Base-by-base conservation (phyloP, 768 basidiomycete genomes). In the Lactifluus volemus region DNA sequence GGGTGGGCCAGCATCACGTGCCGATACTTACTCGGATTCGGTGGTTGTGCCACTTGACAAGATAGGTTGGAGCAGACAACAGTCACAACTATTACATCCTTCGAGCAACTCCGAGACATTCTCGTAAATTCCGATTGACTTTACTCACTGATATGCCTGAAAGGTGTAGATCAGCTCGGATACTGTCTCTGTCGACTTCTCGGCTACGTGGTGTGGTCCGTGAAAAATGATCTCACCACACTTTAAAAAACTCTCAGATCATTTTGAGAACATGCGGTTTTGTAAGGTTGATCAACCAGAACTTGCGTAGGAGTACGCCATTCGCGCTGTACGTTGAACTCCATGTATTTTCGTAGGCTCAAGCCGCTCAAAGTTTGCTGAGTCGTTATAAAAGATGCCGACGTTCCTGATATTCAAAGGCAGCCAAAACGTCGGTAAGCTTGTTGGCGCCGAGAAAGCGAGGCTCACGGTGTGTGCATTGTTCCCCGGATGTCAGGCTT, bases 151-250 rank as follows among this genome's bases (percentile, higher is more conserved):
- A 8, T 34, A 29, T 45, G 36, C 25, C 32, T 61, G 78, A 9
- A 38, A 34, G 6, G 9, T 11, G 38, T 38, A 78, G 77, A 82
- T 84, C 68, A 74, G 73, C 67, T 70, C 75, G 57, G 76, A 74
- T 60, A 77, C 74, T 62, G 72, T 77, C 64, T 68, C 86, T 17
- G 76, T 89, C 68, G 85, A 89, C 73, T 88, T 89, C 73, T 86
- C 84, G 84, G 88, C 88, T 44, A 79, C 81, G 2, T 89, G 88
- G 87, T 89, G 84, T 71, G 85, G 85, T 14, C 86, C 25, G 25
- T 25, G 25, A 1, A 25, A 25, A 25, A 2, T 2, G 25, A 87
- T 89, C 72, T 80, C 80, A 19, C 87, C 87, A 56, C 68, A 85
- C 45, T 83, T 88, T 65, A 83, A 86, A 70, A 75, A 78, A 63